Base-by-base conservation (phyloP, 345 rosid species). In the Atalantia buxifolia region DNA sequence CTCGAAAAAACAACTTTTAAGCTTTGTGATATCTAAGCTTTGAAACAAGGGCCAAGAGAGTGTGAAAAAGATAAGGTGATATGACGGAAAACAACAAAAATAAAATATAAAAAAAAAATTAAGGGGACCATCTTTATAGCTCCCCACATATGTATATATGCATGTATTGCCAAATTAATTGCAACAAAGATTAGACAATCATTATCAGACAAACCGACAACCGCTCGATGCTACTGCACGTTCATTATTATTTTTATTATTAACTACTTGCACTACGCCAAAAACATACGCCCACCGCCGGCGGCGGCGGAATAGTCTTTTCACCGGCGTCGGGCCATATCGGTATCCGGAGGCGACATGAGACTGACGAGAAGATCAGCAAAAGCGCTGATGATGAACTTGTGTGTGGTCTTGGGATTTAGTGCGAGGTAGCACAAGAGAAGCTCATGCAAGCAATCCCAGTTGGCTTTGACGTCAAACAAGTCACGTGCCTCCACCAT, bases 401-500 rank as follows among this genome's bases (percentile, higher is more conserved):
- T 89, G 81, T 93, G 99, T 0, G 89, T 85, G 61, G 78, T 88
- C 81, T 79, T 79, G 1, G 97, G 94, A 82, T 95, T 95, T 66
- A 95, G 79, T 4, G 87, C 82, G 9, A 95, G 91, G 79, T 93
- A 93, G 79, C 91, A 87, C 53, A 86, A 81, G 27, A 95, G 87
- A 45, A 95, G 90, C 88, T 95, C 97, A 65, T 90, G 90, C 85
- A 95, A 84, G 85, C 78, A 89, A 4, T 96, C 92, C 88, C 95
- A 94, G 74, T 88, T 81, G 28, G 88, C 86, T 79, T 82, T 78
- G 27, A 87, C 90, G 65, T 93, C 97, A 9, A 81, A 75, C 65
- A 88, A 78, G 68, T 70, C 81, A 48, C 83, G 88, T 31, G 97
- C 98, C 79, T 93, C 94, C 80, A 92, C 92, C 99, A 96, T 96